phyloP scores from a whole-genome alignment of 2,329 filamentous ascomycete genomes.

The Davidsoniella virescens region DNA sequence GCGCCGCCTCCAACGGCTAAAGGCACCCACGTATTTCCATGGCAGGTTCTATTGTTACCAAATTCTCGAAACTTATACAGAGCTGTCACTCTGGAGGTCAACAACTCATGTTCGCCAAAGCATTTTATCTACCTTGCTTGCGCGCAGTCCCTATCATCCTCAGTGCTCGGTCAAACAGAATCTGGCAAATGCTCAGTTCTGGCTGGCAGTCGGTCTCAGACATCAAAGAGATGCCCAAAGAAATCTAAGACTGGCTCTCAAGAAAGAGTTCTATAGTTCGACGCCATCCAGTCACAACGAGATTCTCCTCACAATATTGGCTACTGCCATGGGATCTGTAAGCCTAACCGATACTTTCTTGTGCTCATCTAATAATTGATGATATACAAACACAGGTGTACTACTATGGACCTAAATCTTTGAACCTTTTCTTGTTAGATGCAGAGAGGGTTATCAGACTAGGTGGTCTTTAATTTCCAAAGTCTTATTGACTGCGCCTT shows the following conservation, averaged over 20 bases:
- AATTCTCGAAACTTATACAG: constrained; percentile 26
- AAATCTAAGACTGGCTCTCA: constrained; percentile 21
- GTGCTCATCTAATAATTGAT: neutral
- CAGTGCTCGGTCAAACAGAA: constrained; percentile 13
- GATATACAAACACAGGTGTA: neutral
- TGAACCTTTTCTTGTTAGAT: constrained; percentile 20
- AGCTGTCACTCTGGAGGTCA: constrained; percentile 24
- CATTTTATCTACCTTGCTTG: constrained; percentile 24
- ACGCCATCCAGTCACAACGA: constrained; percentile 27
- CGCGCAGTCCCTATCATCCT: constrained; percentile 28
- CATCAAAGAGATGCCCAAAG: constrained; percentile 20
- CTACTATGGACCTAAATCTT: constrained; percentile 1
- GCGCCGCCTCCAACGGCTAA: constrained; percentile 19
- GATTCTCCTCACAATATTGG: constrained; percentile 28
- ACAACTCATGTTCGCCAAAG: constrained; percentile 23
- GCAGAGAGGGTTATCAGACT: constrained; percentile 27
- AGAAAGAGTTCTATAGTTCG: constrained; percentile 19
- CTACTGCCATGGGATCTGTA: constrained; percentile 16
- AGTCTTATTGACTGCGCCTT: constrained; percentile 26
- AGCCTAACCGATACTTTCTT: neutral
- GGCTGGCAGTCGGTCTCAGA: constrained; percentile 18
- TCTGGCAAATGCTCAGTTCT: constrained; percentile 8
- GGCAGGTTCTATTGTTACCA: constrained; percentile 27
- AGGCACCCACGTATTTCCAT: constrained; percentile 25
- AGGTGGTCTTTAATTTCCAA: constrained; percentile 22